phyloP scores from a whole-genome alignment of 2,329 filamentous ascomycete genomes.

The Botrytis porri region DNA sequence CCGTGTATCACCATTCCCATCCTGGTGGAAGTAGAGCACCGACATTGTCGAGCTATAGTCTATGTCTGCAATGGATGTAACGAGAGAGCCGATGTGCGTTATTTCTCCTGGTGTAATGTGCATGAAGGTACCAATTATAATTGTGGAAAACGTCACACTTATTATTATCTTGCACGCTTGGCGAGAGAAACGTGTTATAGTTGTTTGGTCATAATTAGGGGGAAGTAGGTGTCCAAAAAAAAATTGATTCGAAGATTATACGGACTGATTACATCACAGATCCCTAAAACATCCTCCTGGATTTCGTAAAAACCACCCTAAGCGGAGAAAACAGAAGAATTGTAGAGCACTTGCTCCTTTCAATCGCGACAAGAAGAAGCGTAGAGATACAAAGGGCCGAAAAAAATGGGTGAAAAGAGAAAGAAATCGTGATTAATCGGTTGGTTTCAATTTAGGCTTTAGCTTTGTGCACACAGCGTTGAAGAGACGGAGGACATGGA shows the following conservation, averaged over 20 bases:
- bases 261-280: background rate
- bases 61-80: background rate
- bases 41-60: background rate
- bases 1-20: background rate
- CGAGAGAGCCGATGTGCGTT: background rate
- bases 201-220: background rate
- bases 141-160: background rate
- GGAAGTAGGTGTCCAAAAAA: background rate
- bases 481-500: background rate
- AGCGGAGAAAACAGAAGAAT: background rate
- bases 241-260: background rate
- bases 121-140: background rate
- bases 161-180: background rate
- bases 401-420: background rate
- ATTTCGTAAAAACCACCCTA: background rate
- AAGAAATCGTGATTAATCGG: background rate
- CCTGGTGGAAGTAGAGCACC: rapidly evolving
- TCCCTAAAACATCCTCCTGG: background rate
- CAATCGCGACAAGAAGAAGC: background rate
- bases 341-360: background rate
- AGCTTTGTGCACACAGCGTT: background rate
- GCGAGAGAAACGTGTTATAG: background rate
- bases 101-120: background rate
- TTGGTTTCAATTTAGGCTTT: rapidly evolving
- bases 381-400: background rate